phyloP scores from a whole-genome alignment of 176 grass and related monocot species.

The Eragrostis nindensis region DNA sequence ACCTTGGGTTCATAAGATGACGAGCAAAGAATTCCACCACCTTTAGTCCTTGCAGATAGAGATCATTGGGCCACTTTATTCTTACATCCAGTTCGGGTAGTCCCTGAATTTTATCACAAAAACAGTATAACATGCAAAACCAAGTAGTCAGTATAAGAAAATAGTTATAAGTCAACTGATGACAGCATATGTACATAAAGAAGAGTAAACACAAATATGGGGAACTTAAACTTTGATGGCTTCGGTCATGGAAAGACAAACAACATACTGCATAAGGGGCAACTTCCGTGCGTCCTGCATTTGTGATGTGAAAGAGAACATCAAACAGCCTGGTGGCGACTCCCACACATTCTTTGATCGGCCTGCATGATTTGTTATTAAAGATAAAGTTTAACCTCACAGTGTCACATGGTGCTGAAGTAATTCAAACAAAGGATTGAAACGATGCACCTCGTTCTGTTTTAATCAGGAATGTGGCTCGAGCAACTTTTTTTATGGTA shows the following conservation, averaged over 20 bases:
- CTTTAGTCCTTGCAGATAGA: constrained; percentile 95
- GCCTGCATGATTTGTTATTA: constrained; percentile 39
- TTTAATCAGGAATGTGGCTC: background rate
- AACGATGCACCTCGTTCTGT: background rate
- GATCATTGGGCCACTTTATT: constrained; percentile 99
- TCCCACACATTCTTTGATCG: constrained; percentile 90
- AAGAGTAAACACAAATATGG: background rate
- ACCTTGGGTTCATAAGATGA: constrained; percentile 71
- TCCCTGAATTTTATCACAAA: constrained; percentile 55
- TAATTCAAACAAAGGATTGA: no score
- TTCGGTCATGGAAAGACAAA: constrained; percentile 81
- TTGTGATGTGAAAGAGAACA: constrained; percentile 95
- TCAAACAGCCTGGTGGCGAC: constrained; percentile 81
- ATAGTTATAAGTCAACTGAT: background rate
- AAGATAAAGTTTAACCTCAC: background rate
- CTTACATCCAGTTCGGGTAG: constrained; percentile 73
- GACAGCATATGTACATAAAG: background rate
- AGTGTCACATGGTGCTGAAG: background rate
- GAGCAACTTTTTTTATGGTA: background rate
- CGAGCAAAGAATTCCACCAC: constrained; percentile 88
- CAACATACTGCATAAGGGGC: constrained; percentile 92
- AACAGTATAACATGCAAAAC: constrained; percentile 5
- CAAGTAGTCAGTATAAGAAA: no score
- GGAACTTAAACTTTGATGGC: constrained; percentile 49
- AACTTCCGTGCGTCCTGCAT: constrained; percentile 77